Base-by-base conservation (phyloP, 768 basidiomycete species). In the Kondoa subrosea region DNA sequence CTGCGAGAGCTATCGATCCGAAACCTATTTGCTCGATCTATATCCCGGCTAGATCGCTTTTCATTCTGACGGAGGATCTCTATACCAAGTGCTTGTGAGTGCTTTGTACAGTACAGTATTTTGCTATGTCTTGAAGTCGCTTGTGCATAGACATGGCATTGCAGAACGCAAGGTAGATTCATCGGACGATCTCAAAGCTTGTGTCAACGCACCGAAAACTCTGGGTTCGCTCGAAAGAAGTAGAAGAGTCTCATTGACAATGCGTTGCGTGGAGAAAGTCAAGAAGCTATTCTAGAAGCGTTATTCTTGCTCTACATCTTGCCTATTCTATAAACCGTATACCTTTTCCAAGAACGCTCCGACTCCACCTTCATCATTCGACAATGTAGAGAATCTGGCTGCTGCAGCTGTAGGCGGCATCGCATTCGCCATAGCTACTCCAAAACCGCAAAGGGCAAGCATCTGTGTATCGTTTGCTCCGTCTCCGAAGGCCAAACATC, bases 21-120 rank as follows among this genome's bases (percentile, higher is more conserved):
- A 78, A 75, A 8, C 89, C 90, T 1, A 77, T 85, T 29, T 78
- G 87, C 26, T 85, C 87, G 2, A 75, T 93, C 15, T 79, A 92
- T 27, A 81, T 96, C 69, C 88, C 95, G 74, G 87, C 87, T 59
- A 84, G 91, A 59, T 91, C 89, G 71, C 82, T 89, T 30, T 80
- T 95, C 71, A 83, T 96, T 72, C 87, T 91, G 25, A 82, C 80
- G 26, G 81, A 80, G 1, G 77, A 80, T 17, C 79, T 91, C 71
- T 96, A 95, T 76, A 80, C 81, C 0, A 78, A 81, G 0, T 83
- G 85, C 74, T 78, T 93, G 66, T 60, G 30, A 4, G 58, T 60
- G 14, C n/a, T 12, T n/a, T n/a, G n/a, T n/a, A n/a, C n/a, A n/a
- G n/a, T n/a, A n/a, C n/a, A 27, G n/a, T 31, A 31, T 25, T 25